Conservation (phyloP, 2,329 filamentous ascomycete genomes). For the Didymellaceae sp. region DNA sequence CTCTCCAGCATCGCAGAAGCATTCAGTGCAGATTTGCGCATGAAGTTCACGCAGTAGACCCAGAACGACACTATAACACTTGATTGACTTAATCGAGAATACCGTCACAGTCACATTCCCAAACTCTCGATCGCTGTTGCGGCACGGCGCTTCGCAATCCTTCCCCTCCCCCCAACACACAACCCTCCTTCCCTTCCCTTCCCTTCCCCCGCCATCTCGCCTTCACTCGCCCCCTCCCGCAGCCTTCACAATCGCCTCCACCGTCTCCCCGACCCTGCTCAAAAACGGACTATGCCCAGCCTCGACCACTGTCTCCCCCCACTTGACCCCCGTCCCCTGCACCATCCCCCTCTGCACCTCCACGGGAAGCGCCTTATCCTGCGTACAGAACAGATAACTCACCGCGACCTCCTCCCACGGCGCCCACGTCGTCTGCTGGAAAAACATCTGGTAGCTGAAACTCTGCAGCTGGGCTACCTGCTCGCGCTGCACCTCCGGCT, state of each 20-base stretch:
- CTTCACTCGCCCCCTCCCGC: not conserved
- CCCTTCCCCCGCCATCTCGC: no score
- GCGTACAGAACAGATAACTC: not conserved
- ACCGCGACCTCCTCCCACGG: not conserved
- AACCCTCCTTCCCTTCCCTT: no score
- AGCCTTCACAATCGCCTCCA: not conserved
- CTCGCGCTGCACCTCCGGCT: not conserved
- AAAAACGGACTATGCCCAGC: slow-evolving; percentile 11
- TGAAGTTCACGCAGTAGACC: no score
- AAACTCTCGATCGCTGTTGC: no score
- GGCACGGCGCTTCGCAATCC: no score
- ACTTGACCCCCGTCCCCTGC: not conserved
- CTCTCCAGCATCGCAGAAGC: no score
- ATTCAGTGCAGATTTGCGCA: no score
- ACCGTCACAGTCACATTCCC: no score
- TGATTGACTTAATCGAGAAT: no score
- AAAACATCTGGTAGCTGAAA: slow-evolving; percentile 1
- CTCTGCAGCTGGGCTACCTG: not conserved
- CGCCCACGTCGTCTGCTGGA: slow-evolving; percentile 9
- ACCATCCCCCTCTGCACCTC: slow-evolving; percentile 2
- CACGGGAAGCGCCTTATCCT: slow-evolving; percentile 2
- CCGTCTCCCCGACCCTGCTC: not conserved
- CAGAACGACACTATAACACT: no score
- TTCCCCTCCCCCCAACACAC: no score
- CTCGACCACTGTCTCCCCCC: not conserved